Base-by-base conservation (phyloP, 495 filamentous ascomycete species). In the Daldinia decipiens region DNA sequence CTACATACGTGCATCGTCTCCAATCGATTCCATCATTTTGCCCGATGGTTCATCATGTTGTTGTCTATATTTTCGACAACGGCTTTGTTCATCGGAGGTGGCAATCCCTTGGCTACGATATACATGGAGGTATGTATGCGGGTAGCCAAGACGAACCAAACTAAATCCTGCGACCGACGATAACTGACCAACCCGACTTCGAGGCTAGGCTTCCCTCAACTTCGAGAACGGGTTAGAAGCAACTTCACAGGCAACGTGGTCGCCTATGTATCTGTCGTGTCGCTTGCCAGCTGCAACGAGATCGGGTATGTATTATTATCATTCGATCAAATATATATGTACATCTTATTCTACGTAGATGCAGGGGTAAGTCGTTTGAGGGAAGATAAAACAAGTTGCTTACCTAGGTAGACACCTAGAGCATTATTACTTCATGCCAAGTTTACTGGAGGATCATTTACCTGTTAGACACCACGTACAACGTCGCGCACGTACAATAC, bases 221-320 rank as follows among this genome's bases (percentile, higher is more conserved):
- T 65, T 73, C 65, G 70, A 73, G 53, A 68, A 62, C 15, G 65
- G 60, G 40, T 65, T n/a, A 55, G 62, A 27, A 65, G 24, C 51
- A 59, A 38, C 45, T 67, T 58, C 21, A 51, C 11, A 19, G 12
- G 56, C 70, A 66, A 73, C 70, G 70, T 73, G 70, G 65, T 62
- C 65, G 60, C 65, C 70, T 61, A 57, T n/a, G n/a, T n/a, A n/a
- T 65, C 65, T 73, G 61, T 66, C 70, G 70, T 73, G 70, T 66
- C 70, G 65, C 65, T 68, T 73, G 62, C 52, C 51, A 65, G 38
- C 40, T 29, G 31, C 29, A 38, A 34, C 55, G 56, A 50, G 39
- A 56, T 63, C 38, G 40, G 60, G 45, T 54, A 71, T n/a, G n/a
- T n/a, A n/a, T n/a, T n/a, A n/a, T 60, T 55, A 43, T 64, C 29